Percentiles rank a stretch among this genome's conserved stretches.
These are phyloP conservation scores for Westerdykella ornata DNA, from an alignment of 2,329 filamentous ascomycete genomes.

Conservation along the genomic window DNA sequence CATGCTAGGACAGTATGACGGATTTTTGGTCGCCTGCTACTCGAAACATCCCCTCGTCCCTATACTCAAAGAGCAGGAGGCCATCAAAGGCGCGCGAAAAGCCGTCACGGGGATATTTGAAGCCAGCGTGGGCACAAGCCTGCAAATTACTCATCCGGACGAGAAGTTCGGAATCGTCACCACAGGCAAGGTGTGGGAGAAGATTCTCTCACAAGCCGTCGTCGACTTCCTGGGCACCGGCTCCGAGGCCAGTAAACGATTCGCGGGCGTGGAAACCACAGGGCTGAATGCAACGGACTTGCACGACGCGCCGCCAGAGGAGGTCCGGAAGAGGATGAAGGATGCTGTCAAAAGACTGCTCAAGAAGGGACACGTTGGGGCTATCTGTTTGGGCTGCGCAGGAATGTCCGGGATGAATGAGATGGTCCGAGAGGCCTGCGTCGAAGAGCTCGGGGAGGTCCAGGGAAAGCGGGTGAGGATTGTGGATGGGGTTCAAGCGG, in stretches of 20 bases:
- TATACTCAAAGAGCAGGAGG: constrained; percentile 46
- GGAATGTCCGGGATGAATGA: constrained; percentile 83
- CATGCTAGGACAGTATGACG: constrained; percentile 53
- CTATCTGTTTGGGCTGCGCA: constrained; percentile 79
- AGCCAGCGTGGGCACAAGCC: constrained; percentile 61
- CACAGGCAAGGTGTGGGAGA: constrained; percentile 78
- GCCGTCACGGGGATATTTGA: constrained; percentile 82
- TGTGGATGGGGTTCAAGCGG: constrained; percentile 72
- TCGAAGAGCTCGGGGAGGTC: constrained; percentile 56
- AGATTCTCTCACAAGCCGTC: constrained; percentile 62
- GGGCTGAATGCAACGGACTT: constrained; percentile 74
- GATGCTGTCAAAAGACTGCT: constrained; percentile 64
- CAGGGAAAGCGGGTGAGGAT: constrained; percentile 58
- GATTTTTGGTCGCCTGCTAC: constrained; percentile 83
- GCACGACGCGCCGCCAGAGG: constrained; percentile 58
- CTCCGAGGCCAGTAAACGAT: constrained; percentile 44
- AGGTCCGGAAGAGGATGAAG: constrained; percentile 60
- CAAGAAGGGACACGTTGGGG: constrained; percentile 50
- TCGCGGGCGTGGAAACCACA: constrained; percentile 76
- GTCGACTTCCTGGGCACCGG: constrained; percentile 53
- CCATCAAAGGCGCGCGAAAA: constrained; percentile 35
- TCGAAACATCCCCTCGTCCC: constrained; percentile 73
- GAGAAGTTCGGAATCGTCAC: constrained; percentile 78
- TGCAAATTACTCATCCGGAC: constrained; percentile 48
- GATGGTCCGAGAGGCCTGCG: constrained; percentile 63